These are phyloP conservation scores for Fistulifera solaris DNA, from an alignment of 108 stramenopile species.

Conservation along the genomic window DNA sequence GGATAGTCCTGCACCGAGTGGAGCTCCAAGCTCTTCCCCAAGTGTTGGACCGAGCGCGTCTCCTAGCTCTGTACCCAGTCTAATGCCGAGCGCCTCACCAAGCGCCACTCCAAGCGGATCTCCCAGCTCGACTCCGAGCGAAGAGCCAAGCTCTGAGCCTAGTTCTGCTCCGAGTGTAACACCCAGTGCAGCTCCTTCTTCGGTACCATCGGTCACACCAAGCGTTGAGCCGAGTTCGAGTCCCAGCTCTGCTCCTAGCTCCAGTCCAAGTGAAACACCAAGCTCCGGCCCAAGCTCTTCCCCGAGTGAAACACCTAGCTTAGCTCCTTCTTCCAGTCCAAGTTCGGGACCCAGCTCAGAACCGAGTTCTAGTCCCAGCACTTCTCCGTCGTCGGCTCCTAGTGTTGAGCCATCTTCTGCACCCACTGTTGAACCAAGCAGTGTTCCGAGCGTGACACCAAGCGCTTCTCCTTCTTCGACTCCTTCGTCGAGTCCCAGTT, in stretches of 20 bases:
- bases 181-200: constrained; percentile 3
- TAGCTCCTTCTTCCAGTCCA: too few relatives aligned
- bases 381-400: too few relatives aligned
- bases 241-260: constrained; percentile 2
- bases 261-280: too few relatives aligned
- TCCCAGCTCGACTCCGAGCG: neutral
- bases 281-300: too few relatives aligned
- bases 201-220: constrained; percentile 1
- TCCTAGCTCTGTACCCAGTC: neutral
- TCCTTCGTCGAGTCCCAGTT: neutral
- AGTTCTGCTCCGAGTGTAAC: neutral
- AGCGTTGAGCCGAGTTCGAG: neutral
- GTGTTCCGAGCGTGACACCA: neutral
- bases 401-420: neutral
- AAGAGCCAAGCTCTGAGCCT: constrained; percentile 1
- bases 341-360: too few relatives aligned
- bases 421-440: neutral
- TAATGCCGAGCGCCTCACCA: neutral
- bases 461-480: constrained; percentile 1
- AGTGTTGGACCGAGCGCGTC: neutral
- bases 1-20: constrained; percentile 3
- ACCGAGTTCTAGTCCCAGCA: too few relatives aligned
- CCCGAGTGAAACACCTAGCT: too few relatives aligned
- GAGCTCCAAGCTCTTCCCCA: constrained; percentile 5
- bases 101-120: neutral